phyloP scores from a whole-genome alignment of 208 protist species.

The Phytomonas francai region DNA sequence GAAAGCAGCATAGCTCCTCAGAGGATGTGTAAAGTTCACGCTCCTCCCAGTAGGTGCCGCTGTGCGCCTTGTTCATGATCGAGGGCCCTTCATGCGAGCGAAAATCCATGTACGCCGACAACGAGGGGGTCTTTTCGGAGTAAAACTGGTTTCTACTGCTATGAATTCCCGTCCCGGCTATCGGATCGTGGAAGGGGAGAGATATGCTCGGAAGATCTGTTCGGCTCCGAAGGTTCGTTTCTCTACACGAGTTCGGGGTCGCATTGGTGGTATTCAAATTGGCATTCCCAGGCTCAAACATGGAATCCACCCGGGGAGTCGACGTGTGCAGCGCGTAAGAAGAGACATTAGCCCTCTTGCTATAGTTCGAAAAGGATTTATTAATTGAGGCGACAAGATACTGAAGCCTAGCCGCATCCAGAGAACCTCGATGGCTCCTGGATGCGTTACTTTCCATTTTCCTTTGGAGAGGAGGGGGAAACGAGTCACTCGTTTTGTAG shows the following conservation, averaged over 20 bases:
- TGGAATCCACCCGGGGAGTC: neutral
- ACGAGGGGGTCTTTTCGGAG: constrained; percentile 1
- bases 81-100: neutral
- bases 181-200: neutral
- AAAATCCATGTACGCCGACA: neutral
- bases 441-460: neutral
- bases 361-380: neutral
- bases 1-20: constrained; percentile 53
- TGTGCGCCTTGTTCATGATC: neutral
- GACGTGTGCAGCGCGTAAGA: neutral
- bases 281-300: neutral
- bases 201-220: neutral
- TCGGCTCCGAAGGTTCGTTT: neutral
- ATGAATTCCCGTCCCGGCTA: neutral
- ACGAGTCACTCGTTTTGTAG: neutral
- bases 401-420: neutral
- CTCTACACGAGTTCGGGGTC: neutral
- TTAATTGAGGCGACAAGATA: neutral
- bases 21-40: constrained; percentile 57
- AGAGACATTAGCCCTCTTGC: neutral
- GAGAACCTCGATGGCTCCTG: neutral
- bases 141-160: neutral
- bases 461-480: neutral
- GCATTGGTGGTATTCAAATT: neutral
- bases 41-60: constrained; percentile 40